Evolutionary conservation across 1,139 yeast species (phyloP), one percentile per base, ranked within the genome.

Genomic region (Lodderomyces pseudojiufengensis): DNA sequence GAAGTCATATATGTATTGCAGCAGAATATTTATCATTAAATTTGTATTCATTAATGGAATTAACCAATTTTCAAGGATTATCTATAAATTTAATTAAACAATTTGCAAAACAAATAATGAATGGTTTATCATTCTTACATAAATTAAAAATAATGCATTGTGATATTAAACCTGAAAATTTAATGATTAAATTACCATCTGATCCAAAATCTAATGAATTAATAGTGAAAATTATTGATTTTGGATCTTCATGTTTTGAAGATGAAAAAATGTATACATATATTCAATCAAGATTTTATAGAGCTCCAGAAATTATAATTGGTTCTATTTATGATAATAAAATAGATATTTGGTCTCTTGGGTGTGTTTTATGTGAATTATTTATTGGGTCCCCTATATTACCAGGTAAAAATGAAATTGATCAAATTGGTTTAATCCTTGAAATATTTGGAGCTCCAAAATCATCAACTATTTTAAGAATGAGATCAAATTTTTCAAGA

Each of bases 321-420:
- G 96, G 95, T 2, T 80, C 87, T 40, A 70, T 77, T 23, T 87
- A 87, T 55, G 70, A 76, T 38, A 66, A 72, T 21, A 76, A 76
- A 47, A 84, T 85, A 38, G 95, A 85, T 54, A 73, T 84, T 43
- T 85, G 95, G 95, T 82, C 92, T 4, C 59, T 82, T 42, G 92
- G 84, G 0, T 75, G 90, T 39, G 75, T 85, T 28, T 56, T 82
- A 12, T 76, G 79, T 2, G 95, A 85, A 52, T 54, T 84, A 33
- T 71, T 68, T 37, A 70, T 78, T 0, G 95, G 95, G 0, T 53
- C 57, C 24, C 92, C 95, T 0, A 51, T 85, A 20, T 74, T 85
- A 41, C 82, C 84, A 27, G 90, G 88, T 0, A 78, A 70, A 41
- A 75, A 78, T 48, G 95, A 85, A 52, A 62, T 68, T 31, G 87